These are phyloP conservation scores for Hordeum pubiflorum DNA, from an alignment of 202 grass and related monocot genomes.

Conservation along the genomic window DNA sequence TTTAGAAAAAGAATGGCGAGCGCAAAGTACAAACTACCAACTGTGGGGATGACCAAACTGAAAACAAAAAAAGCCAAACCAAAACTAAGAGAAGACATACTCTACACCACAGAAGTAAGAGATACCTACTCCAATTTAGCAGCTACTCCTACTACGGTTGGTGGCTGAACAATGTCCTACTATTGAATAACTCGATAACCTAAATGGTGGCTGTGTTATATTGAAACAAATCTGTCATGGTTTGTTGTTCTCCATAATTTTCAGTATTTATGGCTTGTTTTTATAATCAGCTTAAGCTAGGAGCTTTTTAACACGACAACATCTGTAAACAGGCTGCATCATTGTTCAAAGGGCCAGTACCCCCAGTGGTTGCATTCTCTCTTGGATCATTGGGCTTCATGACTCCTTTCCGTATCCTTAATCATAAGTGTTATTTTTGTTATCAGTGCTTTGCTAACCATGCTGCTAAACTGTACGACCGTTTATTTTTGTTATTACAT, in stretches of 20 bases:
- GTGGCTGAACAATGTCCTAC: neutral
- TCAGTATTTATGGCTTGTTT: neutral
- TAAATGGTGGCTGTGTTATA: neutral
- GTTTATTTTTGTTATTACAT: neutral
- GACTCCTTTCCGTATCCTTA: slow-evolving; percentile 73
- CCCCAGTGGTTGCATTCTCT: slow-evolving; percentile 68
- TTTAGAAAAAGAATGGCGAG: neutral
- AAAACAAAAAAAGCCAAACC: neutral
- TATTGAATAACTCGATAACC: neutral
- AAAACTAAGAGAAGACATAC: neutral
- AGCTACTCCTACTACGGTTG: neutral
- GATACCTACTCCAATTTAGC: neutral
- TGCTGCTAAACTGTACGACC: neutral
- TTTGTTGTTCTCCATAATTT: slow-evolving; percentile 5
- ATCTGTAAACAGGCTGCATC: slow-evolving; percentile 66
- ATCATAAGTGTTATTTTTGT: neutral
- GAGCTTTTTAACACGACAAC: slow-evolving; percentile 18
- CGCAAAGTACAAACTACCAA: neutral
- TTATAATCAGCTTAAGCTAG: neutral
- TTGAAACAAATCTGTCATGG: neutral
- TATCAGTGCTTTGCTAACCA: neutral
- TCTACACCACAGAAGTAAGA: neutral
- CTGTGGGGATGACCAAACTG: neutral
- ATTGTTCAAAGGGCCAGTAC: slow-evolving; percentile 77
- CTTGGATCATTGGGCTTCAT: slow-evolving; percentile 80